Conservation (phyloP, 1,284 basidiomycete genomes). For the Cerrena zonata region DNA sequence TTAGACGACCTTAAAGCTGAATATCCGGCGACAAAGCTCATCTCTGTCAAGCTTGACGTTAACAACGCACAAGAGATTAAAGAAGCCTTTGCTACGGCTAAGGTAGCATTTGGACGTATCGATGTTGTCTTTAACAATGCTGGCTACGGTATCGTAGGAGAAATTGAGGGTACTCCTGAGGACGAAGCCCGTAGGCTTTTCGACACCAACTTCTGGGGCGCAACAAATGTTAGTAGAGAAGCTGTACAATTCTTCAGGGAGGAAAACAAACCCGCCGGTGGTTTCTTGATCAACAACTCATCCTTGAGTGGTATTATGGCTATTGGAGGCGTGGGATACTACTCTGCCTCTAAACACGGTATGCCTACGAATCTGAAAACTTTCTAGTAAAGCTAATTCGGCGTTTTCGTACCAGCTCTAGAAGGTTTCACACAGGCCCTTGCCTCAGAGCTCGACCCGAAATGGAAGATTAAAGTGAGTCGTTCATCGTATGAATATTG, state of each 20-base stretch:
- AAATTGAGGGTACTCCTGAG: conserved; percentile 26
- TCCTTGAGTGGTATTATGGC: conserved; percentile 20
- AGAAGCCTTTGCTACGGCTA: conserved; percentile 20
- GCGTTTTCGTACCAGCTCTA: conserved; percentile 15
- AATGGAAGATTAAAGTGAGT: conserved; percentile 29
- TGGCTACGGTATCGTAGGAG: conserved; percentile 22
- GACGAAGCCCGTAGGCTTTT: conserved; percentile 22
- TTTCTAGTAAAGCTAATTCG: too few species aligned
- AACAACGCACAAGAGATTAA: conserved; percentile 24
- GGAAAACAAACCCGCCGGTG: conserved; percentile 20
- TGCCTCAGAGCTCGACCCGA: conserved; percentile 21
- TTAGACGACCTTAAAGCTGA: too few species aligned
- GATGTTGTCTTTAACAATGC: conserved; percentile 34
- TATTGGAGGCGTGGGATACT: conserved; percentile 20
- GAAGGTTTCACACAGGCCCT: conserved; percentile 23
- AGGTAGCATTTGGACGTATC: conserved; percentile 21
- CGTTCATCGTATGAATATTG: neutral
- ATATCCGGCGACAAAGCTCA: conserved; percentile 19
- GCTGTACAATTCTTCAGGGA: neutral
- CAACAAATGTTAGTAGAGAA: conserved; percentile 28
- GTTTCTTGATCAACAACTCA: conserved; percentile 23
- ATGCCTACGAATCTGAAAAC: neutral
- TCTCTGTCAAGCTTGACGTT: conserved; percentile 37
- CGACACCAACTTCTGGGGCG: too few species aligned
- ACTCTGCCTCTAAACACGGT: conserved; percentile 21